Conservation (phyloP, 2,329 filamentous ascomycete species). For the Pseudogymnoascus sp. region DNA sequence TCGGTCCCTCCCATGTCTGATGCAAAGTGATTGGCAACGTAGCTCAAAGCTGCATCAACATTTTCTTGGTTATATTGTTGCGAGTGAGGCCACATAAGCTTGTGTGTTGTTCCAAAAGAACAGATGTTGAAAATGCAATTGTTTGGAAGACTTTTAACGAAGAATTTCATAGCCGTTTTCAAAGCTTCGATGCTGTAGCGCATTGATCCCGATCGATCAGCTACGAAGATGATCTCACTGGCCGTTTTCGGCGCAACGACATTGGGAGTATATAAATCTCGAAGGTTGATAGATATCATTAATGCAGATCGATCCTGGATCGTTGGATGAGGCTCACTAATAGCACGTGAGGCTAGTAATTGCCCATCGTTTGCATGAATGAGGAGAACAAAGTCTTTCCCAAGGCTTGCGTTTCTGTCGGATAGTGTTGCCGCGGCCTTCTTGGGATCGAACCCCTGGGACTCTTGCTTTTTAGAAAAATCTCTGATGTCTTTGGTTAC, state of each 20-base stretch:
- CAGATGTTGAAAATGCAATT: conserved; percentile 63
- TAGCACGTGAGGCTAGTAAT: conserved; percentile 44
- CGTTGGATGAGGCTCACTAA: conserved; percentile 50
- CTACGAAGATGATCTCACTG: conserved; percentile 63
- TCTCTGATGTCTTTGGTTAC: conserved; percentile 12
- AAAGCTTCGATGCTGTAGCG: conserved; percentile 43
- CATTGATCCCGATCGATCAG: conserved; percentile 66
- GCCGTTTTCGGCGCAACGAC: conserved; percentile 50
- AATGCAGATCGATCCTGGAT: conserved; percentile 55
- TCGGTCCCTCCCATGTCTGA: conserved; percentile 47
- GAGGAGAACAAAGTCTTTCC: conserved; percentile 60
- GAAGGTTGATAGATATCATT: conserved; percentile 51
- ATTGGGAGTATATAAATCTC: conserved; percentile 45
- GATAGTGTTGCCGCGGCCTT: conserved; percentile 56
- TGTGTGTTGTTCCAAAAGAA: conserved; percentile 48
- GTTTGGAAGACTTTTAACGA: conserved; percentile 56
- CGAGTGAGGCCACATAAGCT: conserved; percentile 42
- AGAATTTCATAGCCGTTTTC: conserved; percentile 49
- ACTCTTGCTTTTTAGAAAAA: background rate
- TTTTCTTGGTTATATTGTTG: conserved; percentile 37
- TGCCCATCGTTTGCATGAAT: conserved; percentile 52
- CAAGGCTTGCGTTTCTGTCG: conserved; percentile 44
- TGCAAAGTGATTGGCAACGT: conserved; percentile 31
- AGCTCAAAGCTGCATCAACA: conserved; percentile 34
- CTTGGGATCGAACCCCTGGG: conserved; percentile 24